A percentile compares a stretch with the other conserved stretches of the same genome.
Conservation (phyloP, 148 eudicot species). For the Heliosperma pusillum region DNA sequence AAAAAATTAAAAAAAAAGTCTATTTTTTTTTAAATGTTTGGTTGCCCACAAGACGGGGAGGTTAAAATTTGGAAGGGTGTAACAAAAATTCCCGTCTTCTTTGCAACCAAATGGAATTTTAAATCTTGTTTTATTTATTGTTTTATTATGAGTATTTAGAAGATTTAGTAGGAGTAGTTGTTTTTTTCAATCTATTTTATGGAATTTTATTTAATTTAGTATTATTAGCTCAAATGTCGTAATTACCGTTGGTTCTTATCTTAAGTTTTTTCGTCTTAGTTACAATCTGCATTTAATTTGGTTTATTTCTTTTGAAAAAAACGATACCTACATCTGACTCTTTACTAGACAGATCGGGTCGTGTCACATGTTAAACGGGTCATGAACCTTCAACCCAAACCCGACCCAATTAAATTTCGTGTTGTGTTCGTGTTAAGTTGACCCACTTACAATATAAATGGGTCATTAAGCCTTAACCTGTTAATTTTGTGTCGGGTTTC, state of each 20-base stretch:
- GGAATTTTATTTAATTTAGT: neutral
- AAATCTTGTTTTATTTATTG: slow-evolving; percentile 10
- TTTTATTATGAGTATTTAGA: neutral
- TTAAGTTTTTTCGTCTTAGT: slow-evolving; percentile 8
- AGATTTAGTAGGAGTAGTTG: neutral
- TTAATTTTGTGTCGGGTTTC: no score
- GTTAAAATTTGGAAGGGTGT: slow-evolving; percentile 4
- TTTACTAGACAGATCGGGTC: no score
- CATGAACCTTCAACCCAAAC: no score
- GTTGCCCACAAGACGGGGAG: slow-evolving; percentile 50
- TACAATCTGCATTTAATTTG: slow-evolving; percentile 21
- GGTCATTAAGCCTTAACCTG: no score
- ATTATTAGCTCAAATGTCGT: neutral
- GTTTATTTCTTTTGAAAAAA: no score
- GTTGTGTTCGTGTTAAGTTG: no score
- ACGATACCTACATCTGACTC: no score
- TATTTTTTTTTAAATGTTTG: slow-evolving; percentile 32
- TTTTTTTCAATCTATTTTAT: neutral
- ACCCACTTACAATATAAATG: no score
- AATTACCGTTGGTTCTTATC: slow-evolving; percentile 4
- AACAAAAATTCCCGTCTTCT: slow-evolving; percentile 38
- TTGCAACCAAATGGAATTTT: slow-evolving; percentile 41
- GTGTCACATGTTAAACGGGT: no score
- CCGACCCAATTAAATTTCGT: no score
- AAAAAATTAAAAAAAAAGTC: no score